Conservation (phyloP, 2,329 filamentous ascomycete genomes). For the Cytospora piceae region DNA sequence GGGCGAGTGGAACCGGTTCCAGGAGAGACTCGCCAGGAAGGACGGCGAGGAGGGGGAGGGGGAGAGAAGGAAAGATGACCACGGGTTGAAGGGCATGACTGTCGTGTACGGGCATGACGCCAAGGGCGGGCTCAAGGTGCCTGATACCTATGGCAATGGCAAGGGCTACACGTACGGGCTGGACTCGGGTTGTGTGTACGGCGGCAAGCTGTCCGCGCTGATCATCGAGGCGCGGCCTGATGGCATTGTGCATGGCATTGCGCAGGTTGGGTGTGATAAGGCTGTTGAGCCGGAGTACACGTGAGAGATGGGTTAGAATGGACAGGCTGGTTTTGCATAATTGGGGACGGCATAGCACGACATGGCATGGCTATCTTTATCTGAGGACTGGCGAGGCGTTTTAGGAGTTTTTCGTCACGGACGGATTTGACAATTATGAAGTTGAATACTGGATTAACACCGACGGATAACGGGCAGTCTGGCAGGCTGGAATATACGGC, state of each 20-base stretch:
- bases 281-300: conserved; percentile 15
- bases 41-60: background rate
- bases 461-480: no score
- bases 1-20: conserved; percentile 60
- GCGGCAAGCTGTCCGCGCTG: conserved; percentile 75
- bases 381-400: background rate
- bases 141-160: conserved; percentile 26
- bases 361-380: background rate
- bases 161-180: conserved; percentile 74
- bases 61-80: conserved; percentile 49
- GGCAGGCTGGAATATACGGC: background rate
- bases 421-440: background rate
- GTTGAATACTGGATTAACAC: background rate
- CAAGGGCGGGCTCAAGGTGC: conserved; percentile 64
- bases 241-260: conserved; percentile 42
- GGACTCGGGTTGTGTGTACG: conserved; percentile 81
- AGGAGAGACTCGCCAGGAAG: conserved; percentile 42
- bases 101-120: conserved; percentile 91
- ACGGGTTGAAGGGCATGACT: conserved; percentile 59
- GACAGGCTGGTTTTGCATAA: background rate
- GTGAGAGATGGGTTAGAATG: background rate
- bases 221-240: conserved; percentile 62
- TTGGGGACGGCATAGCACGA: no score
- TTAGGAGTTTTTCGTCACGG: background rate
- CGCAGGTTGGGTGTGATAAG: conserved; percentile 47